A percentile compares a stretch with the other conserved stretches of the same genome.
Conservation (phyloP, 2,329 filamentous ascomycete species). For the Amesomyces nigricolor region DNA sequence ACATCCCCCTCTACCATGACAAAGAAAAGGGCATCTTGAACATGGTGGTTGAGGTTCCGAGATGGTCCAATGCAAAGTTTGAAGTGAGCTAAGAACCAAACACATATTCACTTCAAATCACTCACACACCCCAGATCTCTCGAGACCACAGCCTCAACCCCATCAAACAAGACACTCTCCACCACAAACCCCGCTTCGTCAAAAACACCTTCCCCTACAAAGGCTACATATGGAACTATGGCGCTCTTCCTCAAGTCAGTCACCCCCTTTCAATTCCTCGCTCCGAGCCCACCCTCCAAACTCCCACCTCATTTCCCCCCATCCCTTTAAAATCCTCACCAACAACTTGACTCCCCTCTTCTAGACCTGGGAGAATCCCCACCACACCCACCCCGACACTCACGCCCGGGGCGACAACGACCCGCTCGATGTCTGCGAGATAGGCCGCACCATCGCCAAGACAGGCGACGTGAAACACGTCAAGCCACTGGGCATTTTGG, state of each 20-base stretch:
- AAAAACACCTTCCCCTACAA: conserved; percentile 99
- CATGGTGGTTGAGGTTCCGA: conserved; percentile 98
- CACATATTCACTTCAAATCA: too few species aligned
- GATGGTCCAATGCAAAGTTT: conserved; percentile 99
- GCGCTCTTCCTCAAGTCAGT: conserved; percentile 90
- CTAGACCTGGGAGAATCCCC: conserved; percentile 99
- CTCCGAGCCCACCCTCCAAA: conserved; percentile 9
- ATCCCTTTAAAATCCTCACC: not conserved
- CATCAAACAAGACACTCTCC: conserved; percentile 98
- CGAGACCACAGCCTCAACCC: conserved; percentile 96
- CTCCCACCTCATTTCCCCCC: not conserved
- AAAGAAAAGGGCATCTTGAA: conserved; percentile 89
- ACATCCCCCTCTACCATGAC: conserved; percentile 96
- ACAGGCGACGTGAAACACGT: conserved; percentile 96
- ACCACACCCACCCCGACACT: conserved; percentile 88
- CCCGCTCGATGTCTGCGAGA: conserved; percentile 97
- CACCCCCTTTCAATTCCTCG: not conserved
- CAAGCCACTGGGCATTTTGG: conserved; percentile 98
- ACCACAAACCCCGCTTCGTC: conserved; percentile 87
- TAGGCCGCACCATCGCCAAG: conserved; percentile 92
- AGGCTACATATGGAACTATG: conserved; percentile 99
- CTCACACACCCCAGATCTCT: conserved; percentile 64
- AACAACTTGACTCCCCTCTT: not conserved
- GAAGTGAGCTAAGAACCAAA: conserved; percentile 55
- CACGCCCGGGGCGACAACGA: conserved; percentile 99